Evolutionary conservation across 2,329 filamentous ascomycete species (phyloP), one percentile per base, ranked within the genome.

Genomic region (Xylaria sp.): DNA sequence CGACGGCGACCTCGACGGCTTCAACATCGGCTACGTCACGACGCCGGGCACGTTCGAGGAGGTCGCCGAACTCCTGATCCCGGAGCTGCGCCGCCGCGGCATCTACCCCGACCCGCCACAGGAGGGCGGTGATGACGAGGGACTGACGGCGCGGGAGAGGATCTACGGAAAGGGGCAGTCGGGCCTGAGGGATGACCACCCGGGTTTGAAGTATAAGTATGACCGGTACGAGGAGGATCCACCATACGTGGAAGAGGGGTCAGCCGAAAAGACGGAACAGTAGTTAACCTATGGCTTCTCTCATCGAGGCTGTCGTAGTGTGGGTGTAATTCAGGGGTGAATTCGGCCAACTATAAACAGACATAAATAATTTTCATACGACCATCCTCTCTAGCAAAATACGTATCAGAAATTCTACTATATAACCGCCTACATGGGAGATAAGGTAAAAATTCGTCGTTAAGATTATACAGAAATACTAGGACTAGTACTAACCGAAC

Each of bases 81-180:
- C 66, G 13, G 66, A 67, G 50, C 42, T 68, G 11, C 49, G 63
- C 20, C 57, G 63, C 6, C 62, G 66, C 24, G 65, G 63, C 5
- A 48, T 67, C 5, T 73, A 73, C 39, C 64, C 64, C 0, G 66
- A 74, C 39, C 62, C 66, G 0, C 57, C 61, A 2, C 56, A 55
- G 29, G 6, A 7, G n/a, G n/a, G n/a, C n/a, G n/a, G n/a, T 2
- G 60, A 63, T 4, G 72, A 74, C 22, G 71, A 74, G 16, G 61
- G 65, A n/a, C 57, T 80, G 21, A 84, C 81, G 2, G 77, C 78
- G 0, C 71, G 84, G 17, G 85, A 88, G 69, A 87, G 81, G 69
- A 72, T 87, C 0, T 87, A 86, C 66, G 84, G 84, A 0, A 75
- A 74, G 56, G 85, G 85, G 0, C 84, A 87, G 66, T 76, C 69